Evolutionary conservation across 805 yeast genomes (phyloP).

Genomic region (Pichia nanzhaoensis): DNA sequence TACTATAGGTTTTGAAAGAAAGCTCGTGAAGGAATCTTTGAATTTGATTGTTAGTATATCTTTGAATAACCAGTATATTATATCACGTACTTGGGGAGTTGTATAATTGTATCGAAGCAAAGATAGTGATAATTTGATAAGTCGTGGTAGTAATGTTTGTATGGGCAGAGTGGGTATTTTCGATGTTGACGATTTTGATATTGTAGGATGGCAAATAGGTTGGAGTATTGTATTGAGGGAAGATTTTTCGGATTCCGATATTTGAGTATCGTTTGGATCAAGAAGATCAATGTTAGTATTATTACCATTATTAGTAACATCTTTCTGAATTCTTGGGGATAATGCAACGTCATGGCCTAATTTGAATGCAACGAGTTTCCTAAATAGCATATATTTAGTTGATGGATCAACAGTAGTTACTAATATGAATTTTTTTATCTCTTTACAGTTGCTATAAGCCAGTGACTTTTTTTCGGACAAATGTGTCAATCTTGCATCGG

Average conservation of each 20-base stretch:
- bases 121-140: constrained; percentile 1
- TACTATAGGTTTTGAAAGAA: constrained; percentile 15
- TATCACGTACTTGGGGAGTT: constrained; percentile 8
- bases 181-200: constrained; percentile 2
- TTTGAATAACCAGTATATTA: constrained; percentile 22
- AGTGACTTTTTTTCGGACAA: constrained; percentile 23
- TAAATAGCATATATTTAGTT: constrained; percentile 17
- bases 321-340: constrained; percentile 6
- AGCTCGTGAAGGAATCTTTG: constrained; percentile 19
- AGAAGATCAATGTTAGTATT: no score
- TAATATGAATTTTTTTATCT: constrained; percentile 29
- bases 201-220: constrained; percentile 5
- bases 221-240: constrained; percentile 3
- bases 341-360: constrained; percentile 1
- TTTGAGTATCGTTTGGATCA: neutral
- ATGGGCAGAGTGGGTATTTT: constrained; percentile 9
- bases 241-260: neutral
- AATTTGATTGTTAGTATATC: constrained; percentile 20
- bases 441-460: constrained; percentile 28
- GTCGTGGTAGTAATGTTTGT: constrained; percentile 2
- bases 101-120: constrained; percentile 2
- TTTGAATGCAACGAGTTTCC: constrained; percentile 13
- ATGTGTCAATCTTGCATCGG: constrained; percentile 28
- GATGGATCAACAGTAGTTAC: constrained; percentile 24
- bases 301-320: neutral